Evolutionary conservation across 2,329 filamentous ascomycete species (phyloP), one percentile per base, ranked within the genome.

Genomic region (Xylaria digitata): DNA sequence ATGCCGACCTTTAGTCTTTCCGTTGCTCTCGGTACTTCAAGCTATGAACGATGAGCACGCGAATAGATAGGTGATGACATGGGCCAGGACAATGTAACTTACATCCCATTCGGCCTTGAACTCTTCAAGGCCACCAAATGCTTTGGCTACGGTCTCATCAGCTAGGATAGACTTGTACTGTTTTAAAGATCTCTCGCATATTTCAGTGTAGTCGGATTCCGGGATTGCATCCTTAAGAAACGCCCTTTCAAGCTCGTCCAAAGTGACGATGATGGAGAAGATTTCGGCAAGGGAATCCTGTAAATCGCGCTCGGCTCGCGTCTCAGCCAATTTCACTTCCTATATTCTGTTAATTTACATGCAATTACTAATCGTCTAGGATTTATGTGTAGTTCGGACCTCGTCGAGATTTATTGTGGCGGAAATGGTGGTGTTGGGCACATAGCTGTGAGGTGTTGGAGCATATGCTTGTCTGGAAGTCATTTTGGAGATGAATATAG

Each of bases 251-350:
- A 99, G 87, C 70, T 96, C 94, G 77, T 99, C 96, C 2, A 99
- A 85, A 0, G 96, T 98, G 68, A 97, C 88, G 43, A 99, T 95
- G 72, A 99, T 98, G 81, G 94, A 97, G 81, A 98, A 99, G 26
- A 99, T 90, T 80, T 99, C 96, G 62, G 95, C 96, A 15, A 99
- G 88, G 1, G 96, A 98, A 77, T 98, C 96, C 79, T 97, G 93
- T 0, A 98, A 85, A 77, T 99, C 94, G 68, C 95, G 90, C 81
- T 98, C 95, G 46, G 92, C 91, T 72, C 92, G 90, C 23, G 91
- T 96, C 45, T 92, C 90, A 56, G 93, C 89, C 67, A 99, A 87
- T 80, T 97, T 97, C 73, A 97, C 94, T 85, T 98, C 96, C 92
- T 97, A 73, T 48, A 48, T 2, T 34, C 37, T 26, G 56, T 70